These are phyloP conservation scores for Phytophthora hybrid DNA, from an alignment of 352 stramenopile genomes.

Conservation along the genomic window DNA sequence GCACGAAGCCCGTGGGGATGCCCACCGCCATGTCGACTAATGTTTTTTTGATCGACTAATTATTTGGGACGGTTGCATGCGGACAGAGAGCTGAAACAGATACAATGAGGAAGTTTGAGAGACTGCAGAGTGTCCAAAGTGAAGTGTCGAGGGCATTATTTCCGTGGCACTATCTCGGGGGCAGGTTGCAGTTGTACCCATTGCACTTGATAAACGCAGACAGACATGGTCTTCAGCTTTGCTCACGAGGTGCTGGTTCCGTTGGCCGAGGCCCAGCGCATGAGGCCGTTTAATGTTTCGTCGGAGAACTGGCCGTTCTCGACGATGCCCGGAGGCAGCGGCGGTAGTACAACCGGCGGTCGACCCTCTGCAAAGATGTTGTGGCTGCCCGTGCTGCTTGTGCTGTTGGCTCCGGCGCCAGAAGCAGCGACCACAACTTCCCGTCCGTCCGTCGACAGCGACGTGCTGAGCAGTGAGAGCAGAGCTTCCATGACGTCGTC, in stretches of 20 bases:
- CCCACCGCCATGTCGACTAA: slow-evolving; percentile 41
- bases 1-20: slow-evolving; percentile 82
- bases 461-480: slow-evolving; percentile 46
- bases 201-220: no score
- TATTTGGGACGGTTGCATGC: neutral
- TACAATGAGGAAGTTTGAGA: no score
- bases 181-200: neutral
- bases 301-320: slow-evolving; percentile 62
- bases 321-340: slow-evolving; percentile 36
- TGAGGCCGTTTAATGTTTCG: slow-evolving; percentile 55
- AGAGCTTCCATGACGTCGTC: slow-evolving; percentile 46
- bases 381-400: slow-evolving; percentile 22
- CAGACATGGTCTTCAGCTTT: no score
- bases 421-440: neutral
- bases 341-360: slow-evolving; percentile 27
- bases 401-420: slow-evolving; percentile 14
- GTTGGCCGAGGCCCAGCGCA: slow-evolving; percentile 42
- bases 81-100: neutral
- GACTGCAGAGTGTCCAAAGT: no score
- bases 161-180: no score
- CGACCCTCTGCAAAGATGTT: slow-evolving; percentile 45
- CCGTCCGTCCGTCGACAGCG: slow-evolving; percentile 37
- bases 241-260: slow-evolving; percentile 12
- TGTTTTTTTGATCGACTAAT: no score
- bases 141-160: no score